Conservation (phyloP, 352 stramenopile species). For the Phytopythium kandeliae region DNA sequence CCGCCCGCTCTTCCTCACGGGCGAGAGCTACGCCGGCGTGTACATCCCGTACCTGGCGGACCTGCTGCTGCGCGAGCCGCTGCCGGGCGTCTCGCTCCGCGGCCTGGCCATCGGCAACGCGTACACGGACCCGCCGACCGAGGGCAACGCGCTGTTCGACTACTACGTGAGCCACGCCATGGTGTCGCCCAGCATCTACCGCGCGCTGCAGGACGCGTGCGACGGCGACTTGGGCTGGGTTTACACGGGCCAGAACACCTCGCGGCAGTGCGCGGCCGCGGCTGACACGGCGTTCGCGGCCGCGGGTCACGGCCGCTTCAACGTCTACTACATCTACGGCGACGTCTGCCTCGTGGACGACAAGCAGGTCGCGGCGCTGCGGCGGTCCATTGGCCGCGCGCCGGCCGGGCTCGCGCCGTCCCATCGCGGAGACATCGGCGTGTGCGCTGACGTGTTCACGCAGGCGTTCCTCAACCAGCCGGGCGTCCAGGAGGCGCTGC, state of each 20-base stretch:
- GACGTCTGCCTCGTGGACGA: constrained; percentile 61
- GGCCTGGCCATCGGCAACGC: constrained; percentile 76
- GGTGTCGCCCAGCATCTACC: constrained; percentile 56
- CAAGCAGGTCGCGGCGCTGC: constrained; percentile 32
- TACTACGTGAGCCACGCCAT: constrained; percentile 80
- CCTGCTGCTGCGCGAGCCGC: constrained; percentile 45
- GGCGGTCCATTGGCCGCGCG: constrained; percentile 17
- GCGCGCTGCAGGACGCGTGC: constrained; percentile 42
- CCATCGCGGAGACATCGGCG: constrained; percentile 43
- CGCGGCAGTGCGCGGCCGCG: constrained; percentile 33
- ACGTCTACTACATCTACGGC: constrained; percentile 71
- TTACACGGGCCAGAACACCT: constrained; percentile 47
- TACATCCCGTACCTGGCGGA: constrained; percentile 85
- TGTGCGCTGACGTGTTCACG: constrained; percentile 54
- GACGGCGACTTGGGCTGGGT: constrained; percentile 53
- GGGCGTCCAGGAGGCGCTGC: constrained; percentile 45
- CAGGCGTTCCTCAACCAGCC: constrained; percentile 38
- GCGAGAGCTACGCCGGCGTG: constrained; percentile 86
- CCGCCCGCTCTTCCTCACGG: constrained; percentile 78
- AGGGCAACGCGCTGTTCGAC: constrained; percentile 68
- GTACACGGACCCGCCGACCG: constrained; percentile 62
- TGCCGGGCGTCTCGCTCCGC: constrained; percentile 39
- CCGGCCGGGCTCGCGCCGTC: constrained; percentile 21
- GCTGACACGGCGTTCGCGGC: constrained; percentile 32
- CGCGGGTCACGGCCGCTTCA: constrained; percentile 38